Conservation (phyloP, 1,284 basidiomycete genomes). For the Ustilago hordei region DNA sequence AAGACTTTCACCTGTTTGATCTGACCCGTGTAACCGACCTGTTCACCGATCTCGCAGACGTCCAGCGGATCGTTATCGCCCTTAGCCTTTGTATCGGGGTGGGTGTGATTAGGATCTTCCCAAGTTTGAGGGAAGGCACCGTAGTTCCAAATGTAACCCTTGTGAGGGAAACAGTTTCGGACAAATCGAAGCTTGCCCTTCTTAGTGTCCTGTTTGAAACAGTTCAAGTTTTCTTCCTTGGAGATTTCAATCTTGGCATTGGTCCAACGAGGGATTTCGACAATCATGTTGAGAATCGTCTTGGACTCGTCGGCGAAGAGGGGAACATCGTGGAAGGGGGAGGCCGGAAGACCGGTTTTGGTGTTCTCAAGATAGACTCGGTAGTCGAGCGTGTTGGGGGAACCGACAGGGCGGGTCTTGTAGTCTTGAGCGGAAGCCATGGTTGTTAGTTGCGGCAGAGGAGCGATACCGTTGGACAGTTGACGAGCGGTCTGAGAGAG, state of each 20-base stretch:
- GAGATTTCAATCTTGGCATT: conserved; percentile 97
- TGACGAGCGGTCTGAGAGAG: conserved; percentile 60
- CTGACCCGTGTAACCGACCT: conserved; percentile 96
- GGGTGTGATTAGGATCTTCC: conserved; percentile 90
- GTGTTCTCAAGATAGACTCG: conserved; percentile 85
- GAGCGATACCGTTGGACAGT: conserved; percentile 38
- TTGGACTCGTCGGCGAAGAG: conserved; percentile 69
- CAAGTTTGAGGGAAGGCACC: conserved; percentile 96
- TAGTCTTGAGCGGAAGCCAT: conserved; percentile 71
- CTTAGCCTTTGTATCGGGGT: conserved; percentile 98
- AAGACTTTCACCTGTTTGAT: conserved; percentile 99
- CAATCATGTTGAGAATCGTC: conserved; percentile 75
- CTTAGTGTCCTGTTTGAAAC: conserved; percentile 98
- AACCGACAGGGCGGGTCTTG: conserved; percentile 82
- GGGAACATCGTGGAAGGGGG: conserved; percentile 69
- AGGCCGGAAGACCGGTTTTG: conserved; percentile 63
- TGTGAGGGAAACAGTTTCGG: conserved; percentile 99
- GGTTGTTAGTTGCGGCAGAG: conserved; percentile 10
- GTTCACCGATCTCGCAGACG: conserved; percentile 99
- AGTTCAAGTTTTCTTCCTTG: conserved; percentile 97
- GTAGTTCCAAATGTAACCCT: conserved; percentile 78
- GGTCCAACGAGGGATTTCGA: conserved; percentile 97
- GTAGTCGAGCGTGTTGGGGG: conserved; percentile 94
- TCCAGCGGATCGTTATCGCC: conserved; percentile 99
- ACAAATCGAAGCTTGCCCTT: conserved; percentile 96